Percentiles rank a stretch among this genome's conserved stretches.
Conservation (phyloP, 148 eudicot species). For the Nepenthes gracilis region DNA sequence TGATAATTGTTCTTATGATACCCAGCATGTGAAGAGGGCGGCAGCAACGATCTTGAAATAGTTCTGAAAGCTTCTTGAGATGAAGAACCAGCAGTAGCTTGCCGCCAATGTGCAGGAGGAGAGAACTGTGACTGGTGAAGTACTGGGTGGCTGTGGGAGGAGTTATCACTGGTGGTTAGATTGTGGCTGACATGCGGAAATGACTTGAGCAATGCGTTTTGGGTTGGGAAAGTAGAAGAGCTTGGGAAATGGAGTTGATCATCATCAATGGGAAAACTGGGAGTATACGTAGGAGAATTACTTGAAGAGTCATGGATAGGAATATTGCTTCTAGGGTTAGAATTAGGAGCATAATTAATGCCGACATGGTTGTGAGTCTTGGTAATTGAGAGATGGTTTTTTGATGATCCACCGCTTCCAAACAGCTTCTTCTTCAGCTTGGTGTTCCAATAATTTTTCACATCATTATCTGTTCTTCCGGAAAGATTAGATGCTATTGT, state of each 20-base stretch:
- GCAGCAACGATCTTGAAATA: neutral
- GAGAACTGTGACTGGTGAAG: no score
- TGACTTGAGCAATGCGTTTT: no score
- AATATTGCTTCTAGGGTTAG: neutral
- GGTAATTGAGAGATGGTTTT: neutral
- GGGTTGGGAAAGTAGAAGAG: no score
- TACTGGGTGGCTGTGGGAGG: no score
- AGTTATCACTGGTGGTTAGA: no score
- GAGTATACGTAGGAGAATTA: no score
- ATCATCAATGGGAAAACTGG: no score
- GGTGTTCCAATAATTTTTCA: conserved; percentile 4
- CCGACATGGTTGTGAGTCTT: neutral
- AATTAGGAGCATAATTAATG: neutral
- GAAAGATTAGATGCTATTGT: neutral
- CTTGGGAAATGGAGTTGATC: no score
- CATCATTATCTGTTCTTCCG: conserved; percentile 4
- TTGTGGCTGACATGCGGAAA: no score
- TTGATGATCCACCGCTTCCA: neutral
- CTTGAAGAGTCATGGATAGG: neutral
- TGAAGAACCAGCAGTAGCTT: no score
- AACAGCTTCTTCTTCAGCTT: conserved; percentile 2
- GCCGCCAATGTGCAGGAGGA: no score
- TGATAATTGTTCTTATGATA: neutral
- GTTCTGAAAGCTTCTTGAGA: neutral
- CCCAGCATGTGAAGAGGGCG: neutral